A percentile compares a stretch with the other conserved stretches of the same genome.
Evolutionary conservation across 306 rosid species (phyloP).

Genomic region (Luffa aegyptiaca): DNA sequence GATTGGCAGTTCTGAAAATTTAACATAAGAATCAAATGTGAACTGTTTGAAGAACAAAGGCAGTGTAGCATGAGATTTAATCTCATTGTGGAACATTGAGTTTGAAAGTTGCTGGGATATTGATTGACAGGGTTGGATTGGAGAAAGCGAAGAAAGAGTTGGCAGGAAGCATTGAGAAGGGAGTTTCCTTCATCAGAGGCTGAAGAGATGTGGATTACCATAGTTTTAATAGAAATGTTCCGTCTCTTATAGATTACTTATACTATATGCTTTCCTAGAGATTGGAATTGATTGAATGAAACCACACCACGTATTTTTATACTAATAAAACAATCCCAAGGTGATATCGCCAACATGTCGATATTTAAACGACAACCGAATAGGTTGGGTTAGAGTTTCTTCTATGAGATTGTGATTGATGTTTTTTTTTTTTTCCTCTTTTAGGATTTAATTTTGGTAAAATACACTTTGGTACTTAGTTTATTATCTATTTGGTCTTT

Average conservation of each 20-base stretch:
- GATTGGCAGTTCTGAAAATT: background rate
- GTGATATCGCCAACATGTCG: background rate
- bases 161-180: conserved; percentile 12
- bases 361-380: background rate
- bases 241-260: background rate
- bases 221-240: background rate
- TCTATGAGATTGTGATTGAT: background rate
- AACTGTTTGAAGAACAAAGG: background rate
- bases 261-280: background rate
- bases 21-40: background rate
- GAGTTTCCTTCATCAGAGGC: conserved; percentile 4
- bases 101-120: background rate
- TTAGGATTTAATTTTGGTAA: background rate
- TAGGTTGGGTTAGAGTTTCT: background rate
- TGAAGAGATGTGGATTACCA: background rate
- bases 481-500: no score
- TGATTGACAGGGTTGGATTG: conserved; percentile 13
- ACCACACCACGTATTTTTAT: background rate
- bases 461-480: background rate
- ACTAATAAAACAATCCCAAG: background rate
- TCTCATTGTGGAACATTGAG: background rate
- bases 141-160: conserved; percentile 11
- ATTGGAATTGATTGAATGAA: background rate
- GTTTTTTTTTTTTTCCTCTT: background rate
- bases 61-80: background rate